Conservation (phyloP, 331 rosid species). For the Saraca asoca region DNA sequence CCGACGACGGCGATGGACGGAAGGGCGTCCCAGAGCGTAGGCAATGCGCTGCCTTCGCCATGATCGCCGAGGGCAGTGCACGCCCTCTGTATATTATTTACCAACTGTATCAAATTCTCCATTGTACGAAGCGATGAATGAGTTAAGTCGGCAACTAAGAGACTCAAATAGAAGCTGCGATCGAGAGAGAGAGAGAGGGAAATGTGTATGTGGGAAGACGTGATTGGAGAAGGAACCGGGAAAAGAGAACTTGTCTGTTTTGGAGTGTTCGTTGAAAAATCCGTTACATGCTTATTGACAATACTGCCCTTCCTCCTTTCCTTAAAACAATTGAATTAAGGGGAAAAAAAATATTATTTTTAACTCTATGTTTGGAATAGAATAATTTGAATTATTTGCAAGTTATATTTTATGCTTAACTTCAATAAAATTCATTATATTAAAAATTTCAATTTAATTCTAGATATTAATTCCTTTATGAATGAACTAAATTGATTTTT, state of each 20-base stretch:
- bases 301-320: conserved; percentile 17
- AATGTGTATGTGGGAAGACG: too few species aligned
- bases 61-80: conserved; percentile 98
- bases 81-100: conserved; percentile 93
- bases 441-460: too few species aligned
- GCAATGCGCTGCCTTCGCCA: conserved; percentile 86
- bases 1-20: conserved; percentile 99
- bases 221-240: conserved; percentile 30
- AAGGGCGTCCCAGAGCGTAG: conserved; percentile 97
- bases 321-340: too few species aligned
- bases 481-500: too few species aligned
- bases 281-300: conserved; percentile 30
- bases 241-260: conserved; percentile 19
- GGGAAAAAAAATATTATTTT: too few species aligned
- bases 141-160: conserved; percentile 18
- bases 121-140: conserved; percentile 30
- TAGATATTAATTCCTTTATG: too few species aligned
- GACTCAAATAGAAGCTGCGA: not conserved
- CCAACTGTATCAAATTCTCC: conserved; percentile 91
- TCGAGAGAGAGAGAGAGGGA: conserved; percentile 10
- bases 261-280: conserved; percentile 40
- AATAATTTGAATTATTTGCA: too few species aligned
- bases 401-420: too few species aligned
- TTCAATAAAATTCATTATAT: too few species aligned
- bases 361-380: too few species aligned